These are phyloP conservation scores for Lachnellula arida DNA, from an alignment of 2,329 filamentous ascomycete species.

Conservation along the genomic window DNA sequence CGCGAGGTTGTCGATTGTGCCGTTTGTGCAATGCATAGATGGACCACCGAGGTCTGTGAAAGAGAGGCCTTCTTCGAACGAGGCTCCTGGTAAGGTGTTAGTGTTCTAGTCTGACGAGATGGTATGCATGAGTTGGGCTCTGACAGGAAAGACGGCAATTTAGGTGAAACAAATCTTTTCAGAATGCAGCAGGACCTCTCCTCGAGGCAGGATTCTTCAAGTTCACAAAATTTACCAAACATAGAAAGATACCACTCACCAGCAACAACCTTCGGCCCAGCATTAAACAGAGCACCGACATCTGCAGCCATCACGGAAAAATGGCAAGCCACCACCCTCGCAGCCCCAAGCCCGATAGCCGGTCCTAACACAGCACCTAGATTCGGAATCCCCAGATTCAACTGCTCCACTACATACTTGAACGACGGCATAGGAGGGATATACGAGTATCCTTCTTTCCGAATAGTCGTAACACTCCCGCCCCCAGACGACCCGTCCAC, in stretches of 20 bases:
- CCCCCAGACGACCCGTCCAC: constrained; percentile 61
- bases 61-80: constrained; percentile 57
- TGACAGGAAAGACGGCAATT: too few species aligned
- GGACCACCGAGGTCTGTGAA: constrained; percentile 58
- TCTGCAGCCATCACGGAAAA: constrained; percentile 63
- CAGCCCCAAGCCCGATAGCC: constrained; percentile 59
- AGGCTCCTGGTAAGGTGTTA: constrained; percentile 39
- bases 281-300: constrained; percentile 58
- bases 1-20: constrained; percentile 61
- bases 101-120: neutral
- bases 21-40: constrained; percentile 58
- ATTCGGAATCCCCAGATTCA: constrained; percentile 61
- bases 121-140: too few species aligned
- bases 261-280: constrained; percentile 58
- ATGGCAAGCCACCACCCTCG: constrained; percentile 56
- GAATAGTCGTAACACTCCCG: constrained; percentile 57
- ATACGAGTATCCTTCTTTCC: constrained; percentile 52
- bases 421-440: constrained; percentile 54
- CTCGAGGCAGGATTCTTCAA: neutral
- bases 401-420: constrained; percentile 48
- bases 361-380: constrained; percentile 58
- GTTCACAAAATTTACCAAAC: neutral
- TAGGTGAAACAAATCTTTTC: neutral
- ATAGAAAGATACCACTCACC: constrained; percentile 16
- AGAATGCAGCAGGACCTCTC: neutral